These are phyloP conservation scores for Stentor coeruleus DNA, from an alignment of 73 alveolate species.

Conservation along the genomic window DNA sequence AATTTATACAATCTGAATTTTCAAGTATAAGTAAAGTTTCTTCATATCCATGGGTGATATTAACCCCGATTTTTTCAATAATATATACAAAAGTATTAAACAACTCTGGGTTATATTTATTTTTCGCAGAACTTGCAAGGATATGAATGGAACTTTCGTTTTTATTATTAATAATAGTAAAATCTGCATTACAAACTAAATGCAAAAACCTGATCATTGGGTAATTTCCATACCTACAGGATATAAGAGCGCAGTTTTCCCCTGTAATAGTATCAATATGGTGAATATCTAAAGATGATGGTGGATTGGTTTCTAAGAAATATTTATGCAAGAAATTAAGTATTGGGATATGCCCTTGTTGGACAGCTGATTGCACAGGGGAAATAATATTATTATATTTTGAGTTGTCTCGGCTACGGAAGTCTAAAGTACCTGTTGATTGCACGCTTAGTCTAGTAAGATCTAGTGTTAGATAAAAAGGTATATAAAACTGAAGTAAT, in stretches of 20 bases:
- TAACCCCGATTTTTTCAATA: neutral
- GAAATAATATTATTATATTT: no score
- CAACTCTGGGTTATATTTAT: neutral
- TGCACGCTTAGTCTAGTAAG: neutral
- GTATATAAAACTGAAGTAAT: neutral
- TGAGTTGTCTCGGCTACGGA: neutral
- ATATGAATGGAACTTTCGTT: neutral
- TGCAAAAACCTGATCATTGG: neutral
- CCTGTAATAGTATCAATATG: neutral
- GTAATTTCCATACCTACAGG: neutral
- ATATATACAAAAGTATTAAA: neutral
- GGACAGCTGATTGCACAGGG: neutral
- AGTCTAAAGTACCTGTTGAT: neutral
- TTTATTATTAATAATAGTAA: neutral
- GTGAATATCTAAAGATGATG: neutral
- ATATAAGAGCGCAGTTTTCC: constrained; percentile 19
- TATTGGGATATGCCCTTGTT: neutral
- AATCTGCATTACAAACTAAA: neutral
- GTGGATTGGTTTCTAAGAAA: neutral
- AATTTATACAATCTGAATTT: neutral
- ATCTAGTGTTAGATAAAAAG: neutral
- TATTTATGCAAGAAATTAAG: neutral
- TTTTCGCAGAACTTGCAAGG: neutral
- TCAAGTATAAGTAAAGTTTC: constrained; percentile 11
- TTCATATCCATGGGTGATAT: neutral